Conservation (phyloP, 83 land plant species). For the Diphasiastrum complanatum region DNA sequence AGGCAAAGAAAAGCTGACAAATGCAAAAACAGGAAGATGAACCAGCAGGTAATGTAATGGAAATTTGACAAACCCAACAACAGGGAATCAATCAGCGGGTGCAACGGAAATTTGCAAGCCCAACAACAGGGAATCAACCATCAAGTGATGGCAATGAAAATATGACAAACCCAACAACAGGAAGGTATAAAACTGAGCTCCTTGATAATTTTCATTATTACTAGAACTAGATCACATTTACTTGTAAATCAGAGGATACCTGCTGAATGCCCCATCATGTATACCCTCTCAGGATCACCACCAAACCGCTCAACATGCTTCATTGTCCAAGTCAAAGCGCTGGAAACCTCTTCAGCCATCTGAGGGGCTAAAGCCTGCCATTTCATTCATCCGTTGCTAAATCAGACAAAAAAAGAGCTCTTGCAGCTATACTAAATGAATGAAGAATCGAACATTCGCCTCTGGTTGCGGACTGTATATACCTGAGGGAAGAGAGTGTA, state of each 20-base stretch:
- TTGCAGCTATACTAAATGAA: background rate
- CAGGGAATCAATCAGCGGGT: too few relatives aligned
- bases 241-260: slow-evolving; percentile 5
- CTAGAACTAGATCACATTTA: too few relatives aligned
- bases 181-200: background rate
- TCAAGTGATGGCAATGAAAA: too few relatives aligned
- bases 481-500: slow-evolving; percentile 29
- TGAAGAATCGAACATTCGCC: background rate
- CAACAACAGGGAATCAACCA: too few relatives aligned
- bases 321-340: slow-evolving; percentile 26
- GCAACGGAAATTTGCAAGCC: too few relatives aligned
- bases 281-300: slow-evolving; percentile 18
- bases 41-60: too few relatives aligned
- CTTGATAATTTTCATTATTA: background rate
- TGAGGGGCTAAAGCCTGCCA: slow-evolving; percentile 20
- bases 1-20: background rate
- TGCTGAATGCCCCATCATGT: slow-evolving; percentile 32
- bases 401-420: background rate
- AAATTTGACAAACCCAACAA: too few relatives aligned
- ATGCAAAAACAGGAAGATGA: background rate
- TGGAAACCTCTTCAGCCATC: slow-evolving; percentile 24
- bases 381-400: background rate
- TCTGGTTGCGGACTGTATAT: background rate
- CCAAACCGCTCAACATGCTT: slow-evolving; percentile 12
- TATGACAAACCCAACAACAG: background rate